Evolutionary conservation across 352 stramenopile genomes (phyloP).

Genomic region (Bremia lactucae): DNA sequence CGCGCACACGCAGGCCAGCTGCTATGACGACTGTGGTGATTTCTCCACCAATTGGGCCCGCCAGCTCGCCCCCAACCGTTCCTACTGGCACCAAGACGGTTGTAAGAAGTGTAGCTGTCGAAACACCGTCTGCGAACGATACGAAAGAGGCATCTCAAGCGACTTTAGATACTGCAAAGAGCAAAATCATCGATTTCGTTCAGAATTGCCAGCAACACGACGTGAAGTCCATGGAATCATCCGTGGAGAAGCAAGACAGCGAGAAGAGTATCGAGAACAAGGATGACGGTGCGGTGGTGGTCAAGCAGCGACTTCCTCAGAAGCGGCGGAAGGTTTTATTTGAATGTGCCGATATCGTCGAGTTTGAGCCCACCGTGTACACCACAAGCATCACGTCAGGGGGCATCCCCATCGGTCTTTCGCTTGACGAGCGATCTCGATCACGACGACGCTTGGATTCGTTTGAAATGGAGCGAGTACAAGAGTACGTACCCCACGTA

Average conservation of each 20-base stretch:
- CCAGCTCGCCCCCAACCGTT: constrained; percentile 12
- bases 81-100: constrained; percentile 16
- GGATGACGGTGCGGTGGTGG: neutral
- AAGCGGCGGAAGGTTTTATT: constrained; percentile 64
- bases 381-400: constrained; percentile 74
- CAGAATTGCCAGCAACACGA: constrained; percentile 5
- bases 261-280: constrained; percentile 9
- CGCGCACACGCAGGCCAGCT: neutral
- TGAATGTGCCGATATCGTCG: constrained; percentile 73
- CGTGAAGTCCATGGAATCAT: constrained; percentile 3
- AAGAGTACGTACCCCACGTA: constrained; percentile 31
- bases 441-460: constrained; percentile 68
- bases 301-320: constrained; percentile 31
- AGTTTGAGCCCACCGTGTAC: constrained; percentile 78
- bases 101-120: constrained; percentile 11
- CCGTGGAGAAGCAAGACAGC: constrained; percentile 19
- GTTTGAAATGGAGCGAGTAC: constrained; percentile 62
- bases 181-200: constrained; percentile 8
- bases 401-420: constrained; percentile 66
- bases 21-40: constrained; percentile 48
- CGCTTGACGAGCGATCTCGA: constrained; percentile 61
- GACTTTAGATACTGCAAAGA: constrained; percentile 18
- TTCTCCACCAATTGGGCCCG: constrained; percentile 19
- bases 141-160: constrained; percentile 2
- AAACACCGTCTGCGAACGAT: constrained; percentile 9